A percentile compares a stretch with the other conserved stretches of the same genome.
Conservation (phyloP, 1,139 yeast genomes). For the Geotrichum australiense region DNA sequence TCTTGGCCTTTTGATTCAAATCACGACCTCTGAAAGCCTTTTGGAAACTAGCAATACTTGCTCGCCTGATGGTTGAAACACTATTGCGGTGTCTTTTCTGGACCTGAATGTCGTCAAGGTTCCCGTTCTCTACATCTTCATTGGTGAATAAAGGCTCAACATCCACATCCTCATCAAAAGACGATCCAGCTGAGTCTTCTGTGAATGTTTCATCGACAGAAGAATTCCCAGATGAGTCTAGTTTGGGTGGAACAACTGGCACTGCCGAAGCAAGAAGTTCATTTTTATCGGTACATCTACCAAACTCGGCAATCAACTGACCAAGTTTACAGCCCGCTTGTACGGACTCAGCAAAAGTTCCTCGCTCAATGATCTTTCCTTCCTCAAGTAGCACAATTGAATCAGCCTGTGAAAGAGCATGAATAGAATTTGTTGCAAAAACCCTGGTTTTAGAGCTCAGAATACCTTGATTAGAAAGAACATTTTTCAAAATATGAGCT, state of each 20-base stretch:
- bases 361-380: slow-evolving; percentile 45
- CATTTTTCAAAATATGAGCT: slow-evolving; percentile 51
- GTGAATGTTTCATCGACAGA: background rate
- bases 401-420: slow-evolving; percentile 63
- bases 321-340: slow-evolving; percentile 24
- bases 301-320: slow-evolving; percentile 33
- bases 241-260: too few relatives aligned
- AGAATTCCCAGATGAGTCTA: slow-evolving; percentile 1
- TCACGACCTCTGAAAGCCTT: slow-evolving; percentile 36
- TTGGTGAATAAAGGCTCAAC: background rate
- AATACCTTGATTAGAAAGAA: slow-evolving; percentile 58
- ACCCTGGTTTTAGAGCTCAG: slow-evolving; percentile 64
- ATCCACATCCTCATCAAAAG: background rate
- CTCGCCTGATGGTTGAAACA: slow-evolving; percentile 54
- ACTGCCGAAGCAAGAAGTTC: slow-evolving; percentile 2
- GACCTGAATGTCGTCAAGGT: slow-evolving; percentile 11
- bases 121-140: slow-evolving; percentile 1
- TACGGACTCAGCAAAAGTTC: slow-evolving; percentile 28
- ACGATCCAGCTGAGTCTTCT: background rate
- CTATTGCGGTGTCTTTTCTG: slow-evolving; percentile 20
- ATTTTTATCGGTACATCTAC: slow-evolving; percentile 25
- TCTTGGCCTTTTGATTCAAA: slow-evolving; percentile 27
- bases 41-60: slow-evolving; percentile 53
- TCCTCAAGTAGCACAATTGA: slow-evolving; percentile 53
- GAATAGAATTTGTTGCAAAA: slow-evolving; percentile 73